These are phyloP conservation scores for Penicillium steckii DNA, from an alignment of 495 filamentous ascomycete genomes.

Conservation along the genomic window DNA sequence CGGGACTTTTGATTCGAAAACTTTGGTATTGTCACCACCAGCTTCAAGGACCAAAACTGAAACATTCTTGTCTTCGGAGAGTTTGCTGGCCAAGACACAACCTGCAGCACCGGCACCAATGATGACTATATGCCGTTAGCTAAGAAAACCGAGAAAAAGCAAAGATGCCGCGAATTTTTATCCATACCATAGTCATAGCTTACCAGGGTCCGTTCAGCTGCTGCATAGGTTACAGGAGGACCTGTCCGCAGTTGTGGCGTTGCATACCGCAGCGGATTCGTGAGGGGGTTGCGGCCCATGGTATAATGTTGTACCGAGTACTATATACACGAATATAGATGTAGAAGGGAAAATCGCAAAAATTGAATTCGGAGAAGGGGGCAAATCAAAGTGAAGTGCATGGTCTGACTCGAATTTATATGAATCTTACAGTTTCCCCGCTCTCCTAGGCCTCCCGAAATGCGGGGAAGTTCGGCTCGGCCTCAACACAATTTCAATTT, in stretches of 20 bases:
- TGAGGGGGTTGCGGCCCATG: constrained; percentile 9
- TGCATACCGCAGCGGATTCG: constrained; percentile 17
- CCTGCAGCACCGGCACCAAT: constrained; percentile 43
- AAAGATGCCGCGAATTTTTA: no score
- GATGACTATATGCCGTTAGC: no score
- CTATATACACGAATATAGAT: background rate
- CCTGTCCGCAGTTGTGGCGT: constrained; percentile 14
- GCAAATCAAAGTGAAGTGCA: background rate
- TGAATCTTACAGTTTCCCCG: background rate
- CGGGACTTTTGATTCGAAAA: constrained; percentile 20
- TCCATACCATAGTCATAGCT: constrained; percentile 21
- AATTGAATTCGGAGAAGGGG: background rate
- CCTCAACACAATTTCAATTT: no score
- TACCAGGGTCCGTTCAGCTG: constrained; percentile 12
- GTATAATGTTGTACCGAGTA: no score
- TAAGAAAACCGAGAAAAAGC: no score
- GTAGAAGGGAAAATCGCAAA: background rate
- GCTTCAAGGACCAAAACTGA: constrained; percentile 50
- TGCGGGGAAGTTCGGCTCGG: constrained; percentile 1
- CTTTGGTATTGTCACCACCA: constrained; percentile 36
- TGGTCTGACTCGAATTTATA: background rate
- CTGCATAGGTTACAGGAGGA: constrained; percentile 11
- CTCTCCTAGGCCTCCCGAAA: background rate
- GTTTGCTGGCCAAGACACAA: constrained; percentile 48
- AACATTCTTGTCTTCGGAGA: constrained; percentile 44